Base-by-base conservation (phyloP, 805 yeast genomes). In the Yamadazyma philogaea region DNA sequence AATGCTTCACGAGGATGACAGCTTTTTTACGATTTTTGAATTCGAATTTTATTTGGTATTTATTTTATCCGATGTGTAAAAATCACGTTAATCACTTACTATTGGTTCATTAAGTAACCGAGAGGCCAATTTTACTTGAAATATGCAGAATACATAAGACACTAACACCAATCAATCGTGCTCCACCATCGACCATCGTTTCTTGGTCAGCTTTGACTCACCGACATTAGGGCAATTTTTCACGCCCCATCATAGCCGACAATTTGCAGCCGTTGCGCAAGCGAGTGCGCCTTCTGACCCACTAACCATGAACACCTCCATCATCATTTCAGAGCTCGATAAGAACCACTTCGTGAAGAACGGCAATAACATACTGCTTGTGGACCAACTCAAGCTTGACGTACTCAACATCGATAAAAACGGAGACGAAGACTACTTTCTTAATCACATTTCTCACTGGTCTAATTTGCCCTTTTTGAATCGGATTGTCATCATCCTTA, bases 401-500 rank as follows among this genome's bases (percentile, higher is more conserved):
- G 53, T 67, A 2, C 50, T 66, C 20, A 64, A 61, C 37, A 45
- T 58, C 16, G 45, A 46, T 6, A 33, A 50, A 8, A 45, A 50
- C 4, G 51, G 47, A 5, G 54, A 53, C 6, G 56, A 55, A 33
- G 57, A 53, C 32, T 59, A 55, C 43, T 59, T 40, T 32, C 40
- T 63, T 22, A 53, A 54, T 34, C 51, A 55, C 26, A 64, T 69
- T 24, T 45, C 52, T 32, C 55, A 64, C 49, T 70, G 73, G 73
- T 60, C 69, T 18, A 61, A 58, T 31, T 49, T 70, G 32, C 64
- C 74, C n/a, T 66, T 62, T 36, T 55, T 70, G 39, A 56, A 51
- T 42, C 47, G 75, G 24, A 55, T 65, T n/a, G 60, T 69, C 19
- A 59, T 68, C 37, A 66, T 69, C n/a, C 56, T 69, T 49, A 56